These are phyloP conservation scores for Naegleria lovaniensis DNA, from an alignment of 208 protist genomes.

Conservation along the genomic window DNA sequence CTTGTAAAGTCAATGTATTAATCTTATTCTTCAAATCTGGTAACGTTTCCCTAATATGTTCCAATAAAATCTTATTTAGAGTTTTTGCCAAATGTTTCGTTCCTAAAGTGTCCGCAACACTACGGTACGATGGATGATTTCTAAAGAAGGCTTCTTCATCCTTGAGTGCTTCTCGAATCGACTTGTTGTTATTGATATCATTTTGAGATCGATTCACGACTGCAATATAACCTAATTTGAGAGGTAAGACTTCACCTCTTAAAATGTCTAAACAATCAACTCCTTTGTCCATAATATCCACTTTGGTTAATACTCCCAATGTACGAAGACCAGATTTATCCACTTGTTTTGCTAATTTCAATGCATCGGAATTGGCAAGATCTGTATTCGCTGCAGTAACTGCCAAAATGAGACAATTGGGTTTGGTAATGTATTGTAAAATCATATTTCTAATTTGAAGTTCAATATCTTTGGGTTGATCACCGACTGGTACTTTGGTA, in stretches of 20 bases:
- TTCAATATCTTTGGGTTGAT: not conserved
- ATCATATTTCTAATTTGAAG: not conserved
- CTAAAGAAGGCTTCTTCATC: slow-evolving; percentile 85
- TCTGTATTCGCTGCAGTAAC: not conserved
- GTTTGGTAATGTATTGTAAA: not conserved
- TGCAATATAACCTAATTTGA: slow-evolving; percentile 93
- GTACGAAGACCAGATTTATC: not conserved
- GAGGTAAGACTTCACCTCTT: slow-evolving; percentile 76
- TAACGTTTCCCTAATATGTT: slow-evolving; percentile 87
- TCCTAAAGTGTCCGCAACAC: slow-evolving; percentile 65
- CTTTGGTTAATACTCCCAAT: not conserved
- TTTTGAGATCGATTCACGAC: slow-evolving; percentile 96
- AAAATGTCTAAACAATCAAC: slow-evolving; percentile 83
- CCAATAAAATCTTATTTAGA: slow-evolving; percentile 80
- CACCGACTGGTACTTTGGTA: not conserved
- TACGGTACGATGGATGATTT: slow-evolving; percentile 75
- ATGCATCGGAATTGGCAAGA: not conserved
- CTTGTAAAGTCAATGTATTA: slow-evolving; percentile 68
- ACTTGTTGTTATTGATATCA: slow-evolving; percentile 85
- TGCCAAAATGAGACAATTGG: not conserved
- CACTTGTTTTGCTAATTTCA: not conserved
- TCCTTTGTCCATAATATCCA: not conserved
- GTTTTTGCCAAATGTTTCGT: slow-evolving; percentile 78
- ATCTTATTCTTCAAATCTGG: slow-evolving; percentile 82
- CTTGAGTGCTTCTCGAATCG: slow-evolving; percentile 68